phyloP scores from a whole-genome alignment of 164 flowering plant genomes.

The Liriodendron chinense region DNA sequence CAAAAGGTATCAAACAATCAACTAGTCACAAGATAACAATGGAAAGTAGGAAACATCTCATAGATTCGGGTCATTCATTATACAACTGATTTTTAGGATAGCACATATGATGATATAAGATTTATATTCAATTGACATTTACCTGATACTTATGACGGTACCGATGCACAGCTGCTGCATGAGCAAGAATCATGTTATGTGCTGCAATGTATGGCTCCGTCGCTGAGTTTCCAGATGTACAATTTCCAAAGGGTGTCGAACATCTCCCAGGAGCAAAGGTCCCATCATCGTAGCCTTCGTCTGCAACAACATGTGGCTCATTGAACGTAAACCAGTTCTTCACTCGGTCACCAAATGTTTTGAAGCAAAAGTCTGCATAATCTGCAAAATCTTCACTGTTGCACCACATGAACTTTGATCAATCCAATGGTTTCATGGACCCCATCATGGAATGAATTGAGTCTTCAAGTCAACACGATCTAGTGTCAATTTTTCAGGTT shows the following conservation, averaged over 20 bases:
- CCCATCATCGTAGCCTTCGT: slow-evolving; percentile 19
- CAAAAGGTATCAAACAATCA: neutral
- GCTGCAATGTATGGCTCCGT: slow-evolving; percentile 26
- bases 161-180: slow-evolving; percentile 22
- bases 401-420: neutral
- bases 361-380: slow-evolving; percentile 27
- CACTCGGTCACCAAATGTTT: slow-evolving; percentile 18
- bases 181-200: slow-evolving; percentile 21
- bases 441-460: no score
- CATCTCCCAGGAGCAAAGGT: slow-evolving; percentile 19
- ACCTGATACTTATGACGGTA: slow-evolving; percentile 20
- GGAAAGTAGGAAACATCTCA: no score
- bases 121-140: neutral
- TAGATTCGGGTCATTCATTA: no score
- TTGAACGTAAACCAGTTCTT: slow-evolving; percentile 25
- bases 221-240: slow-evolving; percentile 18
- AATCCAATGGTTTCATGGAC: no score
- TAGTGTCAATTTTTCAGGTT: no score
- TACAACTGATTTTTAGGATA: no score
- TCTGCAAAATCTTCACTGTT: slow-evolving; percentile 64
- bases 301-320: slow-evolving; percentile 19
- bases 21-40: neutral
- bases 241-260: slow-evolving; percentile 13
- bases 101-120: neutral
- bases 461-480: no score